phyloP scores from a whole-genome alignment of 2,329 filamentous ascomycete species.

The Tolypocladium capitatum region DNA sequence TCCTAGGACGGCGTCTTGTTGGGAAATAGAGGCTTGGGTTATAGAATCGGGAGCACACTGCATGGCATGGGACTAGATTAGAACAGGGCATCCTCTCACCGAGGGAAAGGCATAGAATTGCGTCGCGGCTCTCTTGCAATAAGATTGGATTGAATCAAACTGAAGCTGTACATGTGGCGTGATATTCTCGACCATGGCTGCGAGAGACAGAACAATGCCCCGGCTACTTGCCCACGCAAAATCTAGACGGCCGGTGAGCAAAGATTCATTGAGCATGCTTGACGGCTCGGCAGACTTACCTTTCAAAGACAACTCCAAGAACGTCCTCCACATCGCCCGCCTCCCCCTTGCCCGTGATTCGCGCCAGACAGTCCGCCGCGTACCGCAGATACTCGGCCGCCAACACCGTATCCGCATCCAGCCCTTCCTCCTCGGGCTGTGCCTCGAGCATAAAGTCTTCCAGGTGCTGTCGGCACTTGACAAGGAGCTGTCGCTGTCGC shows the following conservation, averaged over 20 bases:
- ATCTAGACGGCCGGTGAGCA: conserved; percentile 14
- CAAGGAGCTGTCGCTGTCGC: conserved; percentile 71
- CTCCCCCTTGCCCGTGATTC: conserved; percentile 77
- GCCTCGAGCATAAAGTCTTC: conserved; percentile 58
- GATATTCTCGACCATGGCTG: neutral
- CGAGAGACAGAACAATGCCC: too few species aligned
- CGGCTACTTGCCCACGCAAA: conserved; percentile 31
- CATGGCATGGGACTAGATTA: neutral
- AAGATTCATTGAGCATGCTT: neutral
- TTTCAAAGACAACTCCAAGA: conserved; percentile 92
- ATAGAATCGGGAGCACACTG: neutral
- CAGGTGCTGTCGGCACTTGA: conserved; percentile 58
- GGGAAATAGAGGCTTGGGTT: neutral
- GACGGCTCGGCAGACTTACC: conserved; percentile 46
- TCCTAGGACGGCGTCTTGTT: neutral
- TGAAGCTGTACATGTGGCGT: neutral
- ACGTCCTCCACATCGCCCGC: conserved; percentile 89
- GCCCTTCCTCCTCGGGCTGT: conserved; percentile 16
- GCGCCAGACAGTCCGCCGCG: conserved; percentile 67
- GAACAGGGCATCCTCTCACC: neutral
- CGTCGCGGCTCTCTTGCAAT: neutral
- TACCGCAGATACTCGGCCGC: conserved; percentile 79
- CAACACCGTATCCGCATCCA: conserved; percentile 69
- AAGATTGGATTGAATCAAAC: neutral
- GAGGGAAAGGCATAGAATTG: neutral